Conservation (phyloP, 495 filamentous ascomycete genomes). For the Podospora bellae-mahoneyi region DNA sequence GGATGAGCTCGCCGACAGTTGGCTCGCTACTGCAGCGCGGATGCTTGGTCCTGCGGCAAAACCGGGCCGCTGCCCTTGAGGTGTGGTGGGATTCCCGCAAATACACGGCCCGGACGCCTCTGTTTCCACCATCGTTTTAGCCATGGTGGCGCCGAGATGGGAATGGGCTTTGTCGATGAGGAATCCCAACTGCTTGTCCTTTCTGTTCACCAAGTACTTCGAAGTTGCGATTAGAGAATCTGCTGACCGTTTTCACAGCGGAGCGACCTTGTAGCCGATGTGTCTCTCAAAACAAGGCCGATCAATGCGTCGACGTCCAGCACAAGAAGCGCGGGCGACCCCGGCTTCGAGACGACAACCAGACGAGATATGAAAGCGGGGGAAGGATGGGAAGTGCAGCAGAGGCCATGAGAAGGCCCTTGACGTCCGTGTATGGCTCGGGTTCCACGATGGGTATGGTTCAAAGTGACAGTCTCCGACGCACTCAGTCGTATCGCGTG, state of each 20-base stretch:
- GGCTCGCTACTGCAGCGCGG: slow-evolving; percentile 26
- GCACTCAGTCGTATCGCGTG: slow-evolving; percentile 52
- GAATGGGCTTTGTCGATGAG: slow-evolving; percentile 24
- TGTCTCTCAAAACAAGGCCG: slow-evolving; percentile 62
- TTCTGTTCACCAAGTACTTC: neutral
- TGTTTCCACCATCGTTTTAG: slow-evolving; percentile 22
- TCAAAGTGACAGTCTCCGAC: slow-evolving; percentile 49
- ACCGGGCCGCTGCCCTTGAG: slow-evolving; percentile 28
- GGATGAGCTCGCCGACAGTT: slow-evolving; percentile 20
- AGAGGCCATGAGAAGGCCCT: slow-evolving; percentile 46
- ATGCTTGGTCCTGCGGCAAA: slow-evolving; percentile 25
- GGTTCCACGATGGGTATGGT: slow-evolving; percentile 35
- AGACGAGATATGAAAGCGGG: slow-evolving; percentile 51
- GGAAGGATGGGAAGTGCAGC: slow-evolving; percentile 41
- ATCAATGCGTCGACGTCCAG: slow-evolving; percentile 89
- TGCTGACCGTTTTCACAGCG: slow-evolving; percentile 43
- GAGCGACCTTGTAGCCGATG: slow-evolving; percentile 62
- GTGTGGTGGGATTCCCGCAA: slow-evolving; percentile 27
- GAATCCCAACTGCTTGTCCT: neutral
- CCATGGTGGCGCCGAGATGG: slow-evolving; percentile 15
- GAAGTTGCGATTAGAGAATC: neutral
- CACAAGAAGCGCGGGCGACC: slow-evolving; percentile 95
- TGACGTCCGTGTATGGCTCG: slow-evolving; percentile 42
- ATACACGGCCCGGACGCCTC: slow-evolving; percentile 12
- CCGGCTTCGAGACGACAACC: slow-evolving; percentile 78